Evolutionary conservation across 2,329 filamentous ascomycete genomes (phyloP).

Genomic region (Celoporthe dispersa): DNA sequence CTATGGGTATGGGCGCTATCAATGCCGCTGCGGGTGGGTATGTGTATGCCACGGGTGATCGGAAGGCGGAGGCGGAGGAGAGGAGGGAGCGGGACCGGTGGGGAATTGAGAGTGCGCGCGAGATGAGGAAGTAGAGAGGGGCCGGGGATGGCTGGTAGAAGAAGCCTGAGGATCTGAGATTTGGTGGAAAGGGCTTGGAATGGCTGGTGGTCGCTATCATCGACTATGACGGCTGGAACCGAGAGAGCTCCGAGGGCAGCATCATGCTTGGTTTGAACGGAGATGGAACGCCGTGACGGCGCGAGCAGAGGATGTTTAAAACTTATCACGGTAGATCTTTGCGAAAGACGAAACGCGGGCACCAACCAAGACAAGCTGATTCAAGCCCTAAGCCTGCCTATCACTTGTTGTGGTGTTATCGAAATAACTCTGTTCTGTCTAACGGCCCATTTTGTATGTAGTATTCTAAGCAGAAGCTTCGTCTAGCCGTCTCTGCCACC

Average conservation of each 20-base stretch:
- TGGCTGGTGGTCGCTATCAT: background rate
- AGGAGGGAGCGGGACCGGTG: slow-evolving; percentile 56
- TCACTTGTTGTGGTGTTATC: background rate
- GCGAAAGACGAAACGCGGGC: background rate
- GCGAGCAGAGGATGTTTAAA: background rate
- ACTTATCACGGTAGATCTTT: background rate
- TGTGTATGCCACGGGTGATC: slow-evolving; percentile 57
- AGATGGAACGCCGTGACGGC: background rate
- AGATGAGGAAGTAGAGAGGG: slow-evolving; percentile 8
- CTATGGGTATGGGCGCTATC: slow-evolving; percentile 52
- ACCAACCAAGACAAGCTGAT: background rate
- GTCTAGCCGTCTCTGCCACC: background rate
- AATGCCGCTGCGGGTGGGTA: slow-evolving; percentile 57
- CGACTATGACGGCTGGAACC: background rate
- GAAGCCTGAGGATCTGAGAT: background rate
- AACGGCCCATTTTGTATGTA: background rate
- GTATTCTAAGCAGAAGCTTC: background rate
- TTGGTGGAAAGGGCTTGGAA: background rate
- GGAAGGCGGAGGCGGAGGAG: slow-evolving; percentile 53
- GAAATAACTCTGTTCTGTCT: background rate
- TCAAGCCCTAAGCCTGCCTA: background rate
- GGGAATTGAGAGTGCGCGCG: slow-evolving; percentile 41
- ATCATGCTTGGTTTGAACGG: background rate
- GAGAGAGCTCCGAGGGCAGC: background rate
- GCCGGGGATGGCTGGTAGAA: background rate